Percentiles rank a stretch among this genome's conserved stretches.
Conservation (phyloP, 495 filamentous ascomycete genomes). For the Cercophora samala region DNA sequence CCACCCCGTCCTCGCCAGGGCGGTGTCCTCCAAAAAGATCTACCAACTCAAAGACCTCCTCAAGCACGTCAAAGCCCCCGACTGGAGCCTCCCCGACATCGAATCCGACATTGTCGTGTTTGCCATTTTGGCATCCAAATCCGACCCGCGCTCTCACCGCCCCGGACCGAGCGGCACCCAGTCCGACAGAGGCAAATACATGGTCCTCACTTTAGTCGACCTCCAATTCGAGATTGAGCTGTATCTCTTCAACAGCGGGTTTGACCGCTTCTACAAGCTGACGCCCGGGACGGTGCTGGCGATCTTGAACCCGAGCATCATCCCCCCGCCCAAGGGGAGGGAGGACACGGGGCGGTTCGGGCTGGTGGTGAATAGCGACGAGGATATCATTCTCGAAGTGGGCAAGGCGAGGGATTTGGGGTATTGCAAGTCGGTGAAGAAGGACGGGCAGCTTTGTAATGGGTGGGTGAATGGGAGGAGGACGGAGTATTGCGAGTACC, state of each 20-base stretch:
- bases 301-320: slow-evolving; percentile 86
- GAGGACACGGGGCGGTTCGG: slow-evolving; percentile 78
- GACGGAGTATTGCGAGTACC: slow-evolving; percentile 90
- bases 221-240: slow-evolving; percentile 88
- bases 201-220: slow-evolving; percentile 85
- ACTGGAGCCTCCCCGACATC: slow-evolving; percentile 80
- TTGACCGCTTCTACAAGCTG: slow-evolving; percentile 87
- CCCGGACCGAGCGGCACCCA: slow-evolving; percentile 47
- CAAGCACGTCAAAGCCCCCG: slow-evolving; percentile 72
- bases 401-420: slow-evolving; percentile 81
- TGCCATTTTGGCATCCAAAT: slow-evolving; percentile 82
- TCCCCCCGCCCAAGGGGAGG: slow-evolving; percentile 73
- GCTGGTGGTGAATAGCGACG: slow-evolving; percentile 73
- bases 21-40: slow-evolving; percentile 69
- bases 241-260: slow-evolving; percentile 87
- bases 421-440: slow-evolving; percentile 80
- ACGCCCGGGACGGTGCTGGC: slow-evolving; percentile 82
- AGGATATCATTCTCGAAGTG: slow-evolving; percentile 86
- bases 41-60: slow-evolving; percentile 80
- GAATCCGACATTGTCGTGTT: slow-evolving; percentile 85
- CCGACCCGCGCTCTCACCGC: slow-evolving; percentile 69
- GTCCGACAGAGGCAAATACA: slow-evolving; percentile 71
- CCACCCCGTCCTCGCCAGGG: slow-evolving; percentile 71
- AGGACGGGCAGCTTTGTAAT: slow-evolving; percentile 76
- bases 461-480: slow-evolving; percentile 83